A percentile compares a stretch with the other conserved stretches of the same genome.
Conservation (phyloP, 257 asterid genomes). For the Catharanthus roseus region DNA sequence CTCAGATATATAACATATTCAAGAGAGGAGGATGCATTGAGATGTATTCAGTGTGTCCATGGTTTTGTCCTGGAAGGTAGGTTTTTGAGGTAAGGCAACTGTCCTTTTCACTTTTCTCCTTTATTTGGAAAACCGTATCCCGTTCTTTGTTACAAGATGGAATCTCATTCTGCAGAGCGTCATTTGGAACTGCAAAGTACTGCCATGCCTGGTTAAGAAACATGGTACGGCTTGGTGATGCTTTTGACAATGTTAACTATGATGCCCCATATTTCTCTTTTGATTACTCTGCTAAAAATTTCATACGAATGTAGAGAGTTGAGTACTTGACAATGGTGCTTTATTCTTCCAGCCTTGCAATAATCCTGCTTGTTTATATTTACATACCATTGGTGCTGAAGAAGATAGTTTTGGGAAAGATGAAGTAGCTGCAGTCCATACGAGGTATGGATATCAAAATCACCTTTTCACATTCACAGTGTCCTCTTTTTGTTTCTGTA, state of each 20-base stretch:
- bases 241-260: constrained; percentile 1
- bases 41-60: constrained; percentile 87
- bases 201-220: constrained; percentile 97
- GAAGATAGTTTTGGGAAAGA: constrained; percentile 96
- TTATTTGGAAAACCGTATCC: constrained; percentile 3
- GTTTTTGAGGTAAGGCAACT: constrained; percentile 58
- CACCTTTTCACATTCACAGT: background rate
- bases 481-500: constrained; percentile 11
- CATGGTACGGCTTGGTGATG: constrained; percentile 45
- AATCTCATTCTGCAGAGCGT: constrained; percentile 60
- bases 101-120: constrained; percentile 13
- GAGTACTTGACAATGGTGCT: constrained; percentile 13
- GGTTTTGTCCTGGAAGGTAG: constrained; percentile 85
- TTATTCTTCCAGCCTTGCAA: constrained; percentile 72
- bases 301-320: background rate
- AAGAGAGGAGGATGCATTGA: constrained; percentile 88
- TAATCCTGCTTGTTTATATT: constrained; percentile 84
- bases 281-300: background rate
- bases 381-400: constrained; percentile 84
- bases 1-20: constrained; percentile 86
- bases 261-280: background rate
- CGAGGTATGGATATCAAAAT: constrained; percentile 49
- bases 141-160: constrained; percentile 8
- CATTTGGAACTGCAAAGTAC: constrained; percentile 97
- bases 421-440: constrained; percentile 92